Conservation (phyloP, 805 yeast genomes). For the Saccharomycopsis malanga region DNA sequence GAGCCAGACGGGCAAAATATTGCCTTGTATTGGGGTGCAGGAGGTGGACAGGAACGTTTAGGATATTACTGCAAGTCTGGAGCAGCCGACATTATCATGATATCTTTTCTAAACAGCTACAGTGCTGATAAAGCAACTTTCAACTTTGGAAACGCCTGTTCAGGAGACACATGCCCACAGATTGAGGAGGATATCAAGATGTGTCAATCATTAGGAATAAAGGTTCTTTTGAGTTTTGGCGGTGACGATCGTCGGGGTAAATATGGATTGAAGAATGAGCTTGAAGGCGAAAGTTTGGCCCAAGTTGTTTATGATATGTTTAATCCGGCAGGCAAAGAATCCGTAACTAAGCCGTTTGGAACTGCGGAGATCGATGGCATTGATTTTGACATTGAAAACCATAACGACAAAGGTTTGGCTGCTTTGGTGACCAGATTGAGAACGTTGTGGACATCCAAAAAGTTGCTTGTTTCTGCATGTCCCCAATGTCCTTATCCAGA, state of each 20-base stretch:
- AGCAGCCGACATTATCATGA: constrained; percentile 40
- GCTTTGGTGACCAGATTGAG: constrained; percentile 38
- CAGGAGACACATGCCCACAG: constrained; percentile 28
- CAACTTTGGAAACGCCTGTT: constrained; percentile 41
- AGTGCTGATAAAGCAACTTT: constrained; percentile 25
- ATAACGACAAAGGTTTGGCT: constrained; percentile 40
- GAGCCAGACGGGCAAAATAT: constrained; percentile 34
- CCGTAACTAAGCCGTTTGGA: constrained; percentile 20
- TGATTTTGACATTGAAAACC: constrained; percentile 27
- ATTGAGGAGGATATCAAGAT: constrained; percentile 61
- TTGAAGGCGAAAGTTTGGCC: constrained; percentile 64
- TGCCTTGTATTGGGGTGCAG: constrained; percentile 60
- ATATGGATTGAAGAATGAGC: constrained; percentile 81
- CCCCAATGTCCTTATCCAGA: constrained; percentile 68
- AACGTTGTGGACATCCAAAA: constrained; percentile 36
- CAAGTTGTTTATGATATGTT: constrained; percentile 55
- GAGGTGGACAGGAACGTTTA: constrained; percentile 39
- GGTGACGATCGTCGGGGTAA: constrained; percentile 57
- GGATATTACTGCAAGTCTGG: constrained; percentile 47
- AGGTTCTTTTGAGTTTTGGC: constrained; percentile 64
- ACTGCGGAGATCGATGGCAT: constrained; percentile 20
- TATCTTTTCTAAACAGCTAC: constrained; percentile 28
- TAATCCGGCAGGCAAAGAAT: constrained; percentile 42
- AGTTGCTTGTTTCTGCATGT: constrained; percentile 53
- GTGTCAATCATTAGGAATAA: constrained; percentile 77